Percentiles rank a stretch among this genome's conserved stretches.
These are phyloP conservation scores for Coemansia sp. DNA, from an alignment of 192 early-diverging fungal species.

Conservation along the genomic window DNA sequence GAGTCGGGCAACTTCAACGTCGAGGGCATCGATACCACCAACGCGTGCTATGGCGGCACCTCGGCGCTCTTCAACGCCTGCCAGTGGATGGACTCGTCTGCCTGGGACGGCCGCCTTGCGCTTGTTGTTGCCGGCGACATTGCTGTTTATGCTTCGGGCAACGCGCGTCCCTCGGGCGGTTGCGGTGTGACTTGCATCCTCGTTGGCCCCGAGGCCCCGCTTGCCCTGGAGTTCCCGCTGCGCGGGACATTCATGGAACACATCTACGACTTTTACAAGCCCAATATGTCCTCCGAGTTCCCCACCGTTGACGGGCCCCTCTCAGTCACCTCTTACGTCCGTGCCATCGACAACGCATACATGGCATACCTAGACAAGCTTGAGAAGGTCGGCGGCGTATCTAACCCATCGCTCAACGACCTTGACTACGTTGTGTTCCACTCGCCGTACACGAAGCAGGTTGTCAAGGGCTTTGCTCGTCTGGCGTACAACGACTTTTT, in stretches of 20 bases:
- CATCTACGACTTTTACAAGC: conserved; percentile 99
- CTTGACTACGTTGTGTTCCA: conserved; percentile 91
- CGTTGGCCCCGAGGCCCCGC: conserved; percentile 87
- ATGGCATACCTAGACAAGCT: conserved; percentile 77
- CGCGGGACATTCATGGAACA: conserved; percentile 95
- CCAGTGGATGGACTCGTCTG: conserved; percentile 94
- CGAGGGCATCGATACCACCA: conserved; percentile 97
- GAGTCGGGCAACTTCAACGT: conserved; percentile 90
- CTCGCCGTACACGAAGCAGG: conserved; percentile 97
- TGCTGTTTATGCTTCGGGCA: conserved; percentile 90
- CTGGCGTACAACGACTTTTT: conserved; percentile 91
- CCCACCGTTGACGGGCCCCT: conserved; percentile 96
- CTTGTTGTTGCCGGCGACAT: conserved; percentile 93
- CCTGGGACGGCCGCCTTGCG: conserved; percentile 92
- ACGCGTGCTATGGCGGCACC: conserved; percentile 99
- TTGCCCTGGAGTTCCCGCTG: conserved; percentile 88
- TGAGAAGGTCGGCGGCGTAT: conserved; percentile 32
- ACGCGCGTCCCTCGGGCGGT: conserved; percentile 92
- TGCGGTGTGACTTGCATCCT: conserved; percentile 89
- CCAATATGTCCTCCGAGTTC: conserved; percentile 95
- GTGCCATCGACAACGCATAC: conserved; percentile 88
- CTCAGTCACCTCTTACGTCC: conserved; percentile 88
- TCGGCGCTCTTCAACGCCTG: conserved; percentile 94
- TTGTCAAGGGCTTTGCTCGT: conserved; percentile 91
- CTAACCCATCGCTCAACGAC: conserved; percentile 49